Base-by-base conservation (phyloP, 2,329 filamentous ascomycete species). In the Emergomyces orientalis region DNA sequence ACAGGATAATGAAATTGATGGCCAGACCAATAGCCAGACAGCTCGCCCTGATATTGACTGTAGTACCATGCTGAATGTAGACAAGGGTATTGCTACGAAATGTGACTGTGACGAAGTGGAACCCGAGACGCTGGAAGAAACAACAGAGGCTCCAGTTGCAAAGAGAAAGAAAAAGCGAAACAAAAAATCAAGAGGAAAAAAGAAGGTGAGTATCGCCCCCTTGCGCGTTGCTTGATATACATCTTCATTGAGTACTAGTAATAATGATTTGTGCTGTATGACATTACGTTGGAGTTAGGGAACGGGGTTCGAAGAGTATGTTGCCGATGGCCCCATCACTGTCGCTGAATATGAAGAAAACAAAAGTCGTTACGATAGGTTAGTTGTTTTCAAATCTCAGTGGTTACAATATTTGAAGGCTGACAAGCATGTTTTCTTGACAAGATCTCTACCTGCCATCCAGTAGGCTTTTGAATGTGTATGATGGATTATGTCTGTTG, bases 271-370 rank as follows among this genome's bases (percentile, higher is more conserved):
- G n/a, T 58, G 27, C 3, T 17, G 9, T 34, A 17, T 39, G 25
- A 34, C 2, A n/a, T 58, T 27, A 27, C 14, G n/a, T 19, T 25
- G 13, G 17, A 19, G 69, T 57, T 76, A 78, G 63, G 78, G 79
- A 5, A 88, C 84, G 6, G 89, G 89, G 0, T 92, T 91, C 63
- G 89, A 92, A 83, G 87, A 91, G 65, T 90, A 85, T 73, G 94
- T 85, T 71, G 86, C 88, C 14, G 93, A 97, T 73, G 82, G 87
- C 0, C 91, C 91, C 0, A 77, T 95, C 65, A 92, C 88, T 0
- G 86, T 87, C 0, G 81, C 80, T 0, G 86, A 96, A 70, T 81
- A 84, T 58, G 76, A 81, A 2, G 81, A 88, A 59, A 89, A 96
- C 70, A 77, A 81, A 25, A 79, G 82, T 14, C 77, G 94, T 30